Percentiles rank a stretch among this genome's conserved stretches.
Conservation (phyloP, 208 protist genomes). For the Lotmaria passim region DNA sequence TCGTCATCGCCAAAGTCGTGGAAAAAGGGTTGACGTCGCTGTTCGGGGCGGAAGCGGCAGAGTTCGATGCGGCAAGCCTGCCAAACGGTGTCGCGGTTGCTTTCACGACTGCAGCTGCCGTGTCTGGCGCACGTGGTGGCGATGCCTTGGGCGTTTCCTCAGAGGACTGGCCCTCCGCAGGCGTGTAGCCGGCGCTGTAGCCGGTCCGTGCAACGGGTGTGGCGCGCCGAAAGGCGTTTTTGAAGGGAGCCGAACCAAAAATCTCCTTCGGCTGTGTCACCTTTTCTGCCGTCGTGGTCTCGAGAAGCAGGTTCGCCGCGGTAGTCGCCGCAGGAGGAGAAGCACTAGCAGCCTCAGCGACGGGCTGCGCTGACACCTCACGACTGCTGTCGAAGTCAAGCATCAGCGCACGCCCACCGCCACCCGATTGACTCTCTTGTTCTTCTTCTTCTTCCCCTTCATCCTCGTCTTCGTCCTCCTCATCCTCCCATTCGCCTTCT, state of each 20-base stretch:
- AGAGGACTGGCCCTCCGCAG: constrained; percentile 1
- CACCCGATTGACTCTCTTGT: not conserved
- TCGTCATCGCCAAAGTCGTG: too few species aligned
- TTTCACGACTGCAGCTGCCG: not conserved
- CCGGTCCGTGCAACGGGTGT: constrained; percentile 18
- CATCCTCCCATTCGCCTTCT: not conserved
- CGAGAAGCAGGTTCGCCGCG: not conserved
- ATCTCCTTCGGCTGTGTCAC: not conserved
- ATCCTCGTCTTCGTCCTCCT: not conserved
- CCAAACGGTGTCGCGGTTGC: not conserved
- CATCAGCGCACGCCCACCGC: not conserved
- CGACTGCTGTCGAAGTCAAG: not conserved
- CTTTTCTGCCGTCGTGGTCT: not conserved
- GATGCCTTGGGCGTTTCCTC: not conserved
- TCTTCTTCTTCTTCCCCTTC: constrained; percentile 8
- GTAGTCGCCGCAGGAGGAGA: not conserved
- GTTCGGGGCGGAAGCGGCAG: not conserved
- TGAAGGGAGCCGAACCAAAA: not conserved
- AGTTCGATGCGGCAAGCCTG: not conserved
- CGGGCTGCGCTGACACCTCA: not conserved
- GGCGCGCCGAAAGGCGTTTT: constrained; percentile 13
- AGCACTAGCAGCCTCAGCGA: not conserved
- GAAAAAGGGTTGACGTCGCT: not conserved
- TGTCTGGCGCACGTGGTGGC: not conserved
- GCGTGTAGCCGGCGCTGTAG: constrained; percentile 30